Evolutionary conservation across 352 stramenopile species (phyloP), one percentile per base, ranked within the genome.

Genomic region (Phytophthora cajani): DNA sequence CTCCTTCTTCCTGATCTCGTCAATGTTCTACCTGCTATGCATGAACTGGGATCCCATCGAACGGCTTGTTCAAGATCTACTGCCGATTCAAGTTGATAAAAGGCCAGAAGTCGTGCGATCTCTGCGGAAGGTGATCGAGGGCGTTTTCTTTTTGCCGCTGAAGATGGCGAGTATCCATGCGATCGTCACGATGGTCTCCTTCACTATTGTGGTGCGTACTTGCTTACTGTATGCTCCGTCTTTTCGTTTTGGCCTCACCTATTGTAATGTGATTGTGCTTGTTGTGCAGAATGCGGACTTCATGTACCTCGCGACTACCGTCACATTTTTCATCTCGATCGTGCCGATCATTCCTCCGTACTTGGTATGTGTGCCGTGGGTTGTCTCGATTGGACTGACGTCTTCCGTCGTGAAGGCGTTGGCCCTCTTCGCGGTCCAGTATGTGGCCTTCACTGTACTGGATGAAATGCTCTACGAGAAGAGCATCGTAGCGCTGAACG

Each of bases 391-490:
- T 19, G 82, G 89, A 58, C 67, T 93, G 25, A 92, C 87, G 19
- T 88, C 87, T 36, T 95, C 87, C 1, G 81, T 96, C n/a, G 60
- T 96, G 46, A 93, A 92, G 60, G 89, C 87, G 12, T 72, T 94
- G 50, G 78, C 85, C 19, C 78, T 96, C 1, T 94, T 96, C 69
- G 82, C 71, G 0, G 87, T 94, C 21, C 87, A 96, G 53, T 96
- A 96, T 51, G 83, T 96, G 49, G 89, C 84, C 1, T 95, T 96
- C 60, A 92, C 85, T 1, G 78, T 94, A 38, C 73, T 96, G 49
- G 89, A 96, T 62, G 87, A 95, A 64, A 93, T 95, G 85, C 76
- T 96, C 0, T 96, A 96, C 66, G 87, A 96, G 76, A 95, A 95
- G 69, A 95, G 84, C 58, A 92, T 96, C 21, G 82, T 93, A 14